Conservation (phyloP, 2,329 filamentous ascomycete species). For the Cyphellophora attinorum region DNA sequence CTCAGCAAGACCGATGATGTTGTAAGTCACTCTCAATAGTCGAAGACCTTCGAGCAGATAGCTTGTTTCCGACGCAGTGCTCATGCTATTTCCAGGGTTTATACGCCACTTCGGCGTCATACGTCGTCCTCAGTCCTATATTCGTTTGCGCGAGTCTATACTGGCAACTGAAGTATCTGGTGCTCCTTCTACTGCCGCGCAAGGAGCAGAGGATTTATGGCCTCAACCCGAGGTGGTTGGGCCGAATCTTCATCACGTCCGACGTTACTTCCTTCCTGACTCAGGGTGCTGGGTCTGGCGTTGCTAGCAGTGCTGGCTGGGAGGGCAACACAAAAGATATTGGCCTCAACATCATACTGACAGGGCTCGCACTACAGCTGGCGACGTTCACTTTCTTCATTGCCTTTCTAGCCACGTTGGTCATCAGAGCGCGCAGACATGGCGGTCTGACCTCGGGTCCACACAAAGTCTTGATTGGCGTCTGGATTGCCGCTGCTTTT, state of each 20-base stretch:
- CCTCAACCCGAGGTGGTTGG: conserved; percentile 30
- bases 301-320: conserved; percentile 36
- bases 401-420: conserved; percentile 16
- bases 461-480: conserved; percentile 29
- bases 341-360: conserved; percentile 14
- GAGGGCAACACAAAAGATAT: conserved; percentile 22
- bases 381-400: conserved; percentile 21
- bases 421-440: conserved; percentile 13
- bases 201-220: conserved; percentile 26
- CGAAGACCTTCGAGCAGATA: too few relatives aligned
- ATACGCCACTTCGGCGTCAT: conserved; percentile 30
- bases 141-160: conserved; percentile 43
- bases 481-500: conserved; percentile 35
- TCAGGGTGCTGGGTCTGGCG: conserved; percentile 35
- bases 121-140: conserved; percentile 41
- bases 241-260: conserved; percentile 36
- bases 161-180: conserved; percentile 40
- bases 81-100: too few relatives aligned
- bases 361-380: conserved; percentile 21
- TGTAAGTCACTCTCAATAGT: too few relatives aligned
- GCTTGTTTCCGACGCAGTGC: too few relatives aligned
- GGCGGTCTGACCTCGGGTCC: conserved; percentile 18
- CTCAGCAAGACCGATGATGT: conserved; percentile 25
- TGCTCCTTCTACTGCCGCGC: conserved; percentile 25
- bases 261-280: conserved; percentile 38